A percentile compares a stretch with the other conserved stretches of the same genome.
phyloP scores from a whole-genome alignment of 306 rosid genomes.

The Carpinus fangiana region DNA sequence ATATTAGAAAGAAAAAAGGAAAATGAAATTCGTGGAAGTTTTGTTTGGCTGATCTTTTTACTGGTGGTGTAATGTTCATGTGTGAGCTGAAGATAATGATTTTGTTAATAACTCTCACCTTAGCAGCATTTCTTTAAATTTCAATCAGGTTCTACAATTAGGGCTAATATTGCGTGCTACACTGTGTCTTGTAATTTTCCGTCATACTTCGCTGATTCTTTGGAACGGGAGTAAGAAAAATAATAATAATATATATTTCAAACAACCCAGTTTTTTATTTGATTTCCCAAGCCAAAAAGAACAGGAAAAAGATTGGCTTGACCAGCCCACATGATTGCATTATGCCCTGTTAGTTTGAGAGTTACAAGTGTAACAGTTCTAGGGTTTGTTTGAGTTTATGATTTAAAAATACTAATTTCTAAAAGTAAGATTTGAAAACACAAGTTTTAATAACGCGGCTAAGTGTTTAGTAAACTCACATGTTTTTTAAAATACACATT shows the following conservation, averaged over 20 bases:
- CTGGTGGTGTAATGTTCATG: constrained; percentile 1
- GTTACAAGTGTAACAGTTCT: not conserved
- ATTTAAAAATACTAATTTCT: no score
- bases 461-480: no score
- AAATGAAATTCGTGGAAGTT: not conserved
- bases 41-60: not conserved
- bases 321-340: not conserved
- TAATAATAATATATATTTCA: not conserved
- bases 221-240: not conserved
- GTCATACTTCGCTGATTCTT: not conserved
- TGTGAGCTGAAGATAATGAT: not conserved
- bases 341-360: not conserved
- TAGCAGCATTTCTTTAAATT: not conserved
- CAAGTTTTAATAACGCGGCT: no score
- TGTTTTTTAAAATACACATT: no score
- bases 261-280: not conserved
- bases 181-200: not conserved
- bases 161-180: not conserved
- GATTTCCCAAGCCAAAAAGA: not conserved
- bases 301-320: not conserved
- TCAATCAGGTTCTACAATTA: not conserved
- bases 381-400: not conserved
- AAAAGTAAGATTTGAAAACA: no score
- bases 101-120: not conserved
- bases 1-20: not conserved